Base-by-base conservation (phyloP, 371 early-diverging fungal genomes). In the Rhizopus stolonifer region DNA sequence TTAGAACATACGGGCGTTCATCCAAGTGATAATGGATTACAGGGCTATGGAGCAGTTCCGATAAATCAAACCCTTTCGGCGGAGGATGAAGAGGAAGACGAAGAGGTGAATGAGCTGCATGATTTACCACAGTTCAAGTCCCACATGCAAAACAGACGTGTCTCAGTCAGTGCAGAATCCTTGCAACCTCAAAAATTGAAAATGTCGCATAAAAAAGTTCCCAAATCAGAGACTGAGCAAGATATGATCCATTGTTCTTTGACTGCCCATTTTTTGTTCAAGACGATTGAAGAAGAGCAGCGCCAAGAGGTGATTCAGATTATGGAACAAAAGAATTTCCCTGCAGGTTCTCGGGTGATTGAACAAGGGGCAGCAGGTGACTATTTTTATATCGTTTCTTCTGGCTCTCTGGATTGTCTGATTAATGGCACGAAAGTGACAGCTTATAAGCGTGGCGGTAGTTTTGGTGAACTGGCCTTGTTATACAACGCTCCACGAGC, bases 401-500 rank as follows among this genome's bases (percentile, higher is more conserved):
- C 78, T 15, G 99, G 99, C 43, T 76, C 84, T 17, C 83, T 97
- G 63, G 96, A 96, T 57, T 91, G 95, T 29, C 86, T 83, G 67
- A 88, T 94, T 67, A 63, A 74, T 39, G 81, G 78, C 50, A 62
- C 74, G 34, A 86, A 86, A 58, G 94, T 96, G 3, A 77, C 80
- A 42, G 79, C 82, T 14, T 91, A 90, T 61, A 82, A 76, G 14
- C 77, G 90, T 15, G 88, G 91, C 50, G 94, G 93, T 25, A 85
- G 86, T 61, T 96, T 99, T 86, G 99, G 98, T 52, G 97, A 98
- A 72, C 77, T 98, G 52, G 96, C 99, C 9, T 81, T 98, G 13
- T 94, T 99, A 90, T 96, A 99, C 77, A 95, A 93, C 64, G 90
- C 94, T 17, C 94, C 95, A 4, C 84, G 98, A 46, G 96, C 98